These are phyloP conservation scores for Metarhizium humberi DNA, from an alignment of 2,329 filamentous ascomycete species.

Conservation along the genomic window DNA sequence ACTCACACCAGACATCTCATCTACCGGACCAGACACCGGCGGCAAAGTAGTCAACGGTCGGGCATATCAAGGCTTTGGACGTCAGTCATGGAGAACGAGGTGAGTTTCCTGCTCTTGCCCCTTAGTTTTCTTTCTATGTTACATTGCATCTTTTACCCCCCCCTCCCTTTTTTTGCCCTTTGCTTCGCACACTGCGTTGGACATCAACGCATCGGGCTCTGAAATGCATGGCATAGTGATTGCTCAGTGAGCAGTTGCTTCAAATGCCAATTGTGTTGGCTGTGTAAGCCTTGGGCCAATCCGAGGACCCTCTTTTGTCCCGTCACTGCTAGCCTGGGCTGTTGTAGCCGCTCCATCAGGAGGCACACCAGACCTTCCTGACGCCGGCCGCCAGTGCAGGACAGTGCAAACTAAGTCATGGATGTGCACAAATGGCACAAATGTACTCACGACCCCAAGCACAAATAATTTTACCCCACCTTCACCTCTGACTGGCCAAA, in stretches of 20 bases:
- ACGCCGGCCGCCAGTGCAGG: too few relatives aligned
- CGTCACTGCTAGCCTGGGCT: background rate
- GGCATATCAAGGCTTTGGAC: background rate
- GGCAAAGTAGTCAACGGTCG: background rate
- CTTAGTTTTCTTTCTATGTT: background rate
- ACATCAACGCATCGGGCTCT: background rate
- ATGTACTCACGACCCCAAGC: background rate
- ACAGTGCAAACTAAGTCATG: background rate
- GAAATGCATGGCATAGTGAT: background rate
- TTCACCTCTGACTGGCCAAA: constrained; percentile 6
- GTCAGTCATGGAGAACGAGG: constrained; percentile 13
- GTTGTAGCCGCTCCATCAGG: background rate
- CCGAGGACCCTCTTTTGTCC: background rate
- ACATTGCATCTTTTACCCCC: background rate
- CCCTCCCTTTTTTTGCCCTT: background rate
- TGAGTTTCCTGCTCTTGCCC: constrained; percentile 4
- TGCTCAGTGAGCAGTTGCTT: background rate
- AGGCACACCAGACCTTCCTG: background rate
- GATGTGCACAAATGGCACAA: background rate
- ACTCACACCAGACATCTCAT: background rate
- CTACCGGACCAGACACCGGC: background rate
- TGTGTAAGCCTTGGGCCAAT: constrained; percentile 2
- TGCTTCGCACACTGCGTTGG: background rate
- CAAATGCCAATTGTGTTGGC: background rate
- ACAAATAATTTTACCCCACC: constrained; percentile 9